These are phyloP conservation scores for Quercus engelmannii DNA, from an alignment of 306 rosid genomes.

Conservation along the genomic window DNA sequence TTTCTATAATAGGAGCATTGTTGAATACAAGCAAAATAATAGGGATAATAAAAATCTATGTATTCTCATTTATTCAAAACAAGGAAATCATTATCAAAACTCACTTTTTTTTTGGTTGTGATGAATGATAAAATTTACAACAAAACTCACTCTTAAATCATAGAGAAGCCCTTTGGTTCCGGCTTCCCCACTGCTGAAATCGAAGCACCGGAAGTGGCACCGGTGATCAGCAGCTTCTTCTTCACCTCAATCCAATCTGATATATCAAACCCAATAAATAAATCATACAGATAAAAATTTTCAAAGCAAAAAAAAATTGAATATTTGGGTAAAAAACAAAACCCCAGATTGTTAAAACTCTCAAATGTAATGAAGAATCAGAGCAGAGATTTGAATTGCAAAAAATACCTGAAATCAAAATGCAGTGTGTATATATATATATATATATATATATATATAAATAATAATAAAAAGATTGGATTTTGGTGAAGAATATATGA, in stretches of 20 bases:
- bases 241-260: neutral
- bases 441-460: too few species aligned
- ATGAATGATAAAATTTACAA: too few species aligned
- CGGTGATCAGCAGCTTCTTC: slow-evolving; percentile 7
- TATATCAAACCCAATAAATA: neutral
- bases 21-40: too few species aligned
- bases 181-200: slow-evolving; percentile 8
- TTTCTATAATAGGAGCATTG: too few species aligned
- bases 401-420: neutral
- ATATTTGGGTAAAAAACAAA: neutral
- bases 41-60: too few species aligned
- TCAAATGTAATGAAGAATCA: neutral
- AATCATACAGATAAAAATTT: neutral
- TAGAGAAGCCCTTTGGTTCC: neutral
- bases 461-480: neutral
- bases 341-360: neutral
- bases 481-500: neutral
- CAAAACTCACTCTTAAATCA: slow-evolving; percentile 2
- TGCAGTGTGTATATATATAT: neutral
- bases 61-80: too few species aligned
- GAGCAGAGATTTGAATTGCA: neutral
- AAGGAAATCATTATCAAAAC: too few species aligned
- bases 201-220: slow-evolving; percentile 12
- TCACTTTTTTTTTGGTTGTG: neutral
- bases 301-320: neutral